phyloP scores from a whole-genome alignment of 768 basidiomycete species.

The Polyporus arcularius region DNA sequence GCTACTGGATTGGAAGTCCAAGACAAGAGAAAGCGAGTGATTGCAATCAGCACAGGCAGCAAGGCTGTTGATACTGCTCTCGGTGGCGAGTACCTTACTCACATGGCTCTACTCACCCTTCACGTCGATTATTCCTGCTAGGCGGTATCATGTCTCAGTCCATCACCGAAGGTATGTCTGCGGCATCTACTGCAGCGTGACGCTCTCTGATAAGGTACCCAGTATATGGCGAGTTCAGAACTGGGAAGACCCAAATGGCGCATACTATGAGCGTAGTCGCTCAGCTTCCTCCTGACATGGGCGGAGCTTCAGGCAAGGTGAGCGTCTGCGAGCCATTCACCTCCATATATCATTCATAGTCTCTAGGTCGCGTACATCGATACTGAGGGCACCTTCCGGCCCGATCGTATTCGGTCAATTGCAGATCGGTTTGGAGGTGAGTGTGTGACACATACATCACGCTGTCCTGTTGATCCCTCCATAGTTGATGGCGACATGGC shows the following conservation, averaged over 20 bases:
- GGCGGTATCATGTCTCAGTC: conserved; percentile 92
- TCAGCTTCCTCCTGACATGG: conserved; percentile 87
- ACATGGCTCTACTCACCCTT: background rate
- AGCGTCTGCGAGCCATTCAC: conserved; percentile 1
- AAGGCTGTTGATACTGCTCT: conserved; percentile 88
- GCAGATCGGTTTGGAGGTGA: conserved; percentile 82
- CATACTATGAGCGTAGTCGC: conserved; percentile 93
- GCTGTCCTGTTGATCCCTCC: background rate
- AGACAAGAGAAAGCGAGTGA: conserved; percentile 78
- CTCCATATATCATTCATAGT: background rate
- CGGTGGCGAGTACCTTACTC: conserved; percentile 58
- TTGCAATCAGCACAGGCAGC: conserved; percentile 88
- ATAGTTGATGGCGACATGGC: conserved; percentile 82
- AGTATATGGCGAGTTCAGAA: conserved; percentile 97
- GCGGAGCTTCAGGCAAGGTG: conserved; percentile 89
- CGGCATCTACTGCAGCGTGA: no score
- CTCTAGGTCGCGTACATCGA: conserved; percentile 87
- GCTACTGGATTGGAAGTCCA: conserved; percentile 90
- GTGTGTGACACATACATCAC: background rate
- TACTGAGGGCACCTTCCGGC: conserved; percentile 94
- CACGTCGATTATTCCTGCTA: conserved; percentile 31
- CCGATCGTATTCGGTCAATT: conserved; percentile 88
- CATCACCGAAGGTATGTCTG: conserved; percentile 76
- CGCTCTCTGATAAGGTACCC: background rate
- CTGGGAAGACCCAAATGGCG: conserved; percentile 93